Conservation (phyloP, 2,329 filamentous ascomycete genomes). For the Leptographium wingfieldii region DNA sequence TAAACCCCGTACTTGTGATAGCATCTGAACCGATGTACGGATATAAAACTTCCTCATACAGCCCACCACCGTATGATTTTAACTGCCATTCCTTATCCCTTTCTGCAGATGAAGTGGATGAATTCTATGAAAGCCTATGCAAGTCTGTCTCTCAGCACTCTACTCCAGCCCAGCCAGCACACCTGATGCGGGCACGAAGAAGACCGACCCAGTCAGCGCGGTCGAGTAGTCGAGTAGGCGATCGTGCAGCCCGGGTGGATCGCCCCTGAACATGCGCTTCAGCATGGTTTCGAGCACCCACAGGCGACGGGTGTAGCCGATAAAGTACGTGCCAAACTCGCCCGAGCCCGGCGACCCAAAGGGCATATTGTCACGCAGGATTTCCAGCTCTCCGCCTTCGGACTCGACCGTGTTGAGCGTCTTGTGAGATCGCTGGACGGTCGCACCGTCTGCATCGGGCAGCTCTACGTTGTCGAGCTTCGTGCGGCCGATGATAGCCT, state of each 20-base stretch:
- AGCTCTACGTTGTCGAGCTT: constrained; percentile 46
- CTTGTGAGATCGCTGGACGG: constrained; percentile 39
- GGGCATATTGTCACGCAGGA: constrained; percentile 48
- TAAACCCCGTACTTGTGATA: no score
- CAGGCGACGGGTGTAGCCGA: constrained; percentile 37
- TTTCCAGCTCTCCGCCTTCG: constrained; percentile 37
- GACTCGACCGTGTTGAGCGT: constrained; percentile 40
- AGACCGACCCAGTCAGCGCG: constrained; percentile 37
- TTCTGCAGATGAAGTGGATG: no score
- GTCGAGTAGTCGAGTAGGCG: constrained; percentile 41
- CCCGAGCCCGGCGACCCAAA: constrained; percentile 39
- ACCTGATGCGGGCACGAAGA: constrained; percentile 36
- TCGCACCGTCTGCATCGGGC: constrained; percentile 25
- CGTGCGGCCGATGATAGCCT: constrained; percentile 42
- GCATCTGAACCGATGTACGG: no score
- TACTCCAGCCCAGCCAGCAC: constrained; percentile 20
- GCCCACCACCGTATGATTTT: no score
- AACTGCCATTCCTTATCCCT: no score
- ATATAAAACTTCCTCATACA: no score
- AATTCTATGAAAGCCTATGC: no score
- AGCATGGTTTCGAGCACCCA: constrained; percentile 49
- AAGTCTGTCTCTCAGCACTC: background rate
- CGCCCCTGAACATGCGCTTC: constrained; percentile 42
- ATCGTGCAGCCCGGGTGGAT: constrained; percentile 41
- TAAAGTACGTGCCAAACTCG: constrained; percentile 47